These are phyloP conservation scores for Wickerhamomyces sp. DNA, from an alignment of 1,139 yeast genomes.

Conservation along the genomic window DNA sequence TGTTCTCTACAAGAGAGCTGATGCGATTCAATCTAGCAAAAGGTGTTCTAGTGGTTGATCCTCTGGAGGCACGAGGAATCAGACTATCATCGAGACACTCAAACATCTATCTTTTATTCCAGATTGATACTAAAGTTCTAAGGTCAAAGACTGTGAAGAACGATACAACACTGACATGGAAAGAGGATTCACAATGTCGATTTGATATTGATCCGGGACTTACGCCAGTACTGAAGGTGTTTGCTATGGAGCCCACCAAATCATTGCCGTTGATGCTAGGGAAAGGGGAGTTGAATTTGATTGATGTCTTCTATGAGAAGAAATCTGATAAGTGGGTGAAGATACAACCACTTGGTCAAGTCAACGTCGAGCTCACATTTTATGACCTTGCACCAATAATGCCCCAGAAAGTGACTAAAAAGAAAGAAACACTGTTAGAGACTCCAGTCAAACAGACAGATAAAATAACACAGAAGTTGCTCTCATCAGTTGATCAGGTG, in stretches of 20 bases:
- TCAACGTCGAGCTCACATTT: slow-evolving; percentile 20
- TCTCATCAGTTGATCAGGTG: slow-evolving; percentile 20
- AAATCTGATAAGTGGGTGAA: slow-evolving; percentile 12
- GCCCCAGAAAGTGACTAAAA: neutral
- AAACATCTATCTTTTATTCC: slow-evolving; percentile 17
- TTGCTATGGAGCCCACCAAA: slow-evolving; percentile 11
- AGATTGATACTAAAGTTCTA: slow-evolving; percentile 14
- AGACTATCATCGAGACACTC: neutral
- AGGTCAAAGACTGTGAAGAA: slow-evolving; percentile 8
- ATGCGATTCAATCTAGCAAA: slow-evolving; percentile 10
- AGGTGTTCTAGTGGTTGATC: slow-evolving; percentile 23
- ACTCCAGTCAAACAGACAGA: neutral
- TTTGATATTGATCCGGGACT: slow-evolving; percentile 18
- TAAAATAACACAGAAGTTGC: slow-evolving; percentile 6
- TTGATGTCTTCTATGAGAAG: slow-evolving; percentile 13
- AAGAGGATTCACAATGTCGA: slow-evolving; percentile 20
- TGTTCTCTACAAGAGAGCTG: neutral
- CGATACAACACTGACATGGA: slow-evolving; percentile 11
- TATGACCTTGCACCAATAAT: slow-evolving; percentile 19
- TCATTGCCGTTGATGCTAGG: slow-evolving; percentile 13
- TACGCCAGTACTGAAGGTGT: slow-evolving; percentile 10
- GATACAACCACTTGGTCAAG: slow-evolving; percentile 10
- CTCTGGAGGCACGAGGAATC: slow-evolving; percentile 17
- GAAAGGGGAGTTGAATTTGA: slow-evolving; percentile 12
- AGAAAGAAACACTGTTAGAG: neutral